Percentiles rank a stretch among this genome's conserved stretches.
Evolutionary conservation across 2,329 filamentous ascomycete species (phyloP).

Genomic region (Pestalotiopsis sp.): DNA sequence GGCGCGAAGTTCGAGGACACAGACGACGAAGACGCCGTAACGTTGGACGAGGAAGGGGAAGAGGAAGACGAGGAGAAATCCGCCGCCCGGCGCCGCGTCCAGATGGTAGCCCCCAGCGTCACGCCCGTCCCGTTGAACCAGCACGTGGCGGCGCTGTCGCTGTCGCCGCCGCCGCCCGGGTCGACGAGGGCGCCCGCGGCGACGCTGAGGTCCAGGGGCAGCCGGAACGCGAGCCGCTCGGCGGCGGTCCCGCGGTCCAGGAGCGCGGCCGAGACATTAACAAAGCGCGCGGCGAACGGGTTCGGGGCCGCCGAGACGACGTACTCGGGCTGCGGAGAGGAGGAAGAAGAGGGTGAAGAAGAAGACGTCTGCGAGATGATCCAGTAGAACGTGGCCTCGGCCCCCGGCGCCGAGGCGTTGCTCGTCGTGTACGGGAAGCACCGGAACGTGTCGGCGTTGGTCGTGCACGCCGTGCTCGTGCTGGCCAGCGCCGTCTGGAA

Average conservation of each 20-base stretch:
- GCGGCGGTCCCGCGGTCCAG: conserved; percentile 37
- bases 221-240: conserved; percentile 62
- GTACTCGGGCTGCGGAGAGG: conserved; percentile 31
- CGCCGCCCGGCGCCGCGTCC: conserved; percentile 47
- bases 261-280: conserved; percentile 20
- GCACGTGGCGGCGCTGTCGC: conserved; percentile 54
- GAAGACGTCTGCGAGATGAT: conserved; percentile 49
- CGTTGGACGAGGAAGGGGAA: too few relatives aligned
- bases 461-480: conserved; percentile 58
- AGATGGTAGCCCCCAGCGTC: conserved; percentile 58
- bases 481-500: conserved; percentile 60
- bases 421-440: conserved; percentile 63
- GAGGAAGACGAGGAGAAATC: too few relatives aligned
- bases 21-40: not conserved
- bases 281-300: conserved; percentile 59
- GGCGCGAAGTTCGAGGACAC: conserved; percentile 39
- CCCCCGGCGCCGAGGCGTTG: conserved; percentile 37
- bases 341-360: conserved; percentile 7
- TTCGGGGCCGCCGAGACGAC: conserved; percentile 58
- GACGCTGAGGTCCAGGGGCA: conserved; percentile 54
- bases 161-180: conserved; percentile 40
- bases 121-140: conserved; percentile 54
- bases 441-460: conserved; percentile 59
- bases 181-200: conserved; percentile 46
- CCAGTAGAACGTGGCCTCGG: conserved; percentile 62